Evolutionary conservation across 495 filamentous ascomycete species (phyloP).

Genomic region (Penicillium cataractarum): DNA sequence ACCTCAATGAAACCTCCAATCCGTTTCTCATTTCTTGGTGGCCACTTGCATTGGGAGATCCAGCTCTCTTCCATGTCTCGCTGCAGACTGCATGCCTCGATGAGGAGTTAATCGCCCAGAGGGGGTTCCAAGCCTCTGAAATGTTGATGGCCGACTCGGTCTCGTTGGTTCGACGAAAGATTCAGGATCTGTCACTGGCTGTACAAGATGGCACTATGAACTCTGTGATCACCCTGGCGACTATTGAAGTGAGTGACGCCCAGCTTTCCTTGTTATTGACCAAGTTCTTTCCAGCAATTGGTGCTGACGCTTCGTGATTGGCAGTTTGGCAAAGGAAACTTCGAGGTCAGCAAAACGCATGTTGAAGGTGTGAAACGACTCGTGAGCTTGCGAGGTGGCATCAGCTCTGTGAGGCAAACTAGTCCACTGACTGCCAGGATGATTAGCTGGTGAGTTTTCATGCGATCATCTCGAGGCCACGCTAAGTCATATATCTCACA

Average conservation of each 20-base stretch:
- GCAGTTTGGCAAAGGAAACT: constrained; percentile 55
- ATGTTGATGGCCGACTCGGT: constrained; percentile 57
- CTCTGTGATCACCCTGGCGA: constrained; percentile 55
- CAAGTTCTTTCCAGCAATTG: neutral
- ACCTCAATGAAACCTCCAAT: constrained; percentile 50
- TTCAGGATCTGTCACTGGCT: constrained; percentile 45
- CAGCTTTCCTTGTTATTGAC: neutral
- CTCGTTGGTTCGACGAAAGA: constrained; percentile 47
- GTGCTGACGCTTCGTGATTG: neutral
- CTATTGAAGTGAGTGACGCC: constrained; percentile 47
- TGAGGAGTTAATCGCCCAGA: constrained; percentile 51
- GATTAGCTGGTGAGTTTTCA: constrained; percentile 49
- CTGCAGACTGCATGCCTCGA: constrained; percentile 57
- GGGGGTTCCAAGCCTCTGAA: constrained; percentile 50
- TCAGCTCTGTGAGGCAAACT: constrained; percentile 46
- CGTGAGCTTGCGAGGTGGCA: constrained; percentile 51
- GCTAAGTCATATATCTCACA: constrained; percentile 24
- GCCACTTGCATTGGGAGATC: constrained; percentile 53
- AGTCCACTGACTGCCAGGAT: constrained; percentile 56
- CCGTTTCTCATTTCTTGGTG: constrained; percentile 59
- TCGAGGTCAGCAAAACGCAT: constrained; percentile 47
- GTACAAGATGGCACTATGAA: constrained; percentile 58
- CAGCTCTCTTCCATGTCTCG: constrained; percentile 56
- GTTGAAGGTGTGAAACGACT: constrained; percentile 53
- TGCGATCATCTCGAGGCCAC: neutral